Conservation (phyloP, 169 alveolate species). For the Plasmodium reichenowi region DNA sequence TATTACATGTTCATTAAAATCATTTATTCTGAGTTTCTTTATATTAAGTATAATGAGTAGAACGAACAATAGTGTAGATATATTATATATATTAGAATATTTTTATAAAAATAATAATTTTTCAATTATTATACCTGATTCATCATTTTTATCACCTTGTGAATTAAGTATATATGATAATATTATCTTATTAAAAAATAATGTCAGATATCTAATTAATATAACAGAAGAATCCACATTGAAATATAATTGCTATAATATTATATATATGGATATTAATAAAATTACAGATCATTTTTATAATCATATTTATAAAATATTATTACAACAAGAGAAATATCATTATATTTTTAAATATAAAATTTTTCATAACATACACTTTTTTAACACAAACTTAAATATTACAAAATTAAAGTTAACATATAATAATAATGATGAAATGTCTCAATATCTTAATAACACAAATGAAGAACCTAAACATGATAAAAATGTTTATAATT, state of each 20-base stretch:
- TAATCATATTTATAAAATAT: slow-evolving; percentile 23
- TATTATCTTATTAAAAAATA: slow-evolving; percentile 23
- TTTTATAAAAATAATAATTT: slow-evolving; percentile 56
- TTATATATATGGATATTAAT: slow-evolving; percentile 38
- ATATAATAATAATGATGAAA: background rate
- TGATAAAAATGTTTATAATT: background rate
- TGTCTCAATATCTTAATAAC: too few species aligned
- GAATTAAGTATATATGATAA: slow-evolving; percentile 49
- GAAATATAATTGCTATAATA: slow-evolving; percentile 35
- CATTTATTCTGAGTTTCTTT: slow-evolving; percentile 27
- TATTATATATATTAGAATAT: slow-evolving; percentile 48
- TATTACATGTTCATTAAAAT: slow-evolving; percentile 2
- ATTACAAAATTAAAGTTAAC: slow-evolving; percentile 19
- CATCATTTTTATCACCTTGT: slow-evolving; percentile 59
- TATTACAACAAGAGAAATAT: slow-evolving; percentile 32
- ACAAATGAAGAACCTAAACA: background rate
- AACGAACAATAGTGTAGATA: slow-evolving; percentile 74
- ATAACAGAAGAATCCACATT: slow-evolving; percentile 21
- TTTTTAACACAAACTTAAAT: slow-evolving; percentile 34
- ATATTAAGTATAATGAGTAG: slow-evolving; percentile 60
- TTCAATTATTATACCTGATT: slow-evolving; percentile 35
- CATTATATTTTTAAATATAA: slow-evolving; percentile 43
- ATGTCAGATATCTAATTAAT: slow-evolving; percentile 32
- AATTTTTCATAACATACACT: slow-evolving; percentile 9
- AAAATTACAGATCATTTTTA: slow-evolving; percentile 58